Conservation (phyloP, 768 basidiomycete genomes). For the Russula vinacea region DNA sequence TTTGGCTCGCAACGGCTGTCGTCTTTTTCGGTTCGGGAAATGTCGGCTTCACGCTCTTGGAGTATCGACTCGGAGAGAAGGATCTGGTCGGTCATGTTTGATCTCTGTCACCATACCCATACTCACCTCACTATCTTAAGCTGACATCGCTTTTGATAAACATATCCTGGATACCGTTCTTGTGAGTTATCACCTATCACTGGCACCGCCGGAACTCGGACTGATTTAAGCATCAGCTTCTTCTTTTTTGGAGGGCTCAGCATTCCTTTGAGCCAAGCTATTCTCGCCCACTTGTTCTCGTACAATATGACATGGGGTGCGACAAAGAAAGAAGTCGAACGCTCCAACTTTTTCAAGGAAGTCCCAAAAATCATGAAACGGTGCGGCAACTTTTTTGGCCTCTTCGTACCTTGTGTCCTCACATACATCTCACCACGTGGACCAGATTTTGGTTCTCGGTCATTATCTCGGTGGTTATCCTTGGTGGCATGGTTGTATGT, state of each 20-base stretch:
- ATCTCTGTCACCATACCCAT: not conserved
- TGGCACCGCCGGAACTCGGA: not conserved
- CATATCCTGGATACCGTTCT: slow-evolving; percentile 42
- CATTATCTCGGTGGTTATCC: slow-evolving; percentile 48
- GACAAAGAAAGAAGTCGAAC: slow-evolving; percentile 81
- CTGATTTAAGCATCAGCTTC: slow-evolving; percentile 45
- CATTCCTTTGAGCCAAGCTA: slow-evolving; percentile 61
- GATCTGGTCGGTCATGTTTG: slow-evolving; percentile 29
- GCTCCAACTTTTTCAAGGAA: slow-evolving; percentile 88
- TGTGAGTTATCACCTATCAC: slow-evolving; percentile 34
- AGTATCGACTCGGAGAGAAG: slow-evolving; percentile 62
- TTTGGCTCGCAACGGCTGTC: slow-evolving; percentile 73
- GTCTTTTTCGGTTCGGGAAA: slow-evolving; percentile 76
- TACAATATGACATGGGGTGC: slow-evolving; percentile 79
- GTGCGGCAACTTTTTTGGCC: slow-evolving; percentile 2
- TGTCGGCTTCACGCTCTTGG: slow-evolving; percentile 65
- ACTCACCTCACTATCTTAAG: slow-evolving; percentile 17
- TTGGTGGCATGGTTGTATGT: slow-evolving; percentile 59
- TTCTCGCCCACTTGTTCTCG: slow-evolving; percentile 69
- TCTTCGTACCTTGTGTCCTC: not conserved
- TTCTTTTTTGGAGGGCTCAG: slow-evolving; percentile 78
- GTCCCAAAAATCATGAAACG: slow-evolving; percentile 80
- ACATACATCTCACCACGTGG: not conserved
- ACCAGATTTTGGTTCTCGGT: slow-evolving; percentile 61
- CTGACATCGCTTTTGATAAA: slow-evolving; percentile 36